These are phyloP conservation scores for Bipolaris bicolor DNA, from an alignment of 2,329 filamentous ascomycete genomes.

Conservation along the genomic window DNA sequence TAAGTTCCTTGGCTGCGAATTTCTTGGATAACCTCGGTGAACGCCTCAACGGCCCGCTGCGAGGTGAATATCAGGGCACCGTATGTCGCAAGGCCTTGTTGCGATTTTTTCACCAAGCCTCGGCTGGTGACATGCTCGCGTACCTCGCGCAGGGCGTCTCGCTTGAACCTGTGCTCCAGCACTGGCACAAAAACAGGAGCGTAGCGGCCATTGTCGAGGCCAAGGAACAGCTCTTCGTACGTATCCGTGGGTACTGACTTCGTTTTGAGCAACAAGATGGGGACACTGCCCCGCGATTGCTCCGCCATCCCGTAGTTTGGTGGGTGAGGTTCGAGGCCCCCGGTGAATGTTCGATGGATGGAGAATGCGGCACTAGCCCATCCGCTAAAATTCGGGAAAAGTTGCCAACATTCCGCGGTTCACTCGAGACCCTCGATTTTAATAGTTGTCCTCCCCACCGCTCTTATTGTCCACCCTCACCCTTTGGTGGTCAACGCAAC, in stretches of 20 bases:
- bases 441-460: constrained; percentile 28
- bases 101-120: constrained; percentile 42
- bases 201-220: constrained; percentile 57
- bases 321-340: constrained; percentile 14
- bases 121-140: constrained; percentile 57
- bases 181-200: constrained; percentile 76
- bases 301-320: constrained; percentile 32
- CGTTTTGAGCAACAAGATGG: constrained; percentile 78
- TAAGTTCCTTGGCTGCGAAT: constrained; percentile 49
- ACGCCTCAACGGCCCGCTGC: constrained; percentile 81
- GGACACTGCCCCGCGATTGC: constrained; percentile 43
- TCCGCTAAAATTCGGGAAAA: constrained; percentile 30
- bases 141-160: constrained; percentile 63
- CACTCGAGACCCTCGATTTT: constrained; percentile 31
- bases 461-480: constrained; percentile 8
- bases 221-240: constrained; percentile 72
- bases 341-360: constrained; percentile 6
- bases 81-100: constrained; percentile 54
- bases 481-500: constrained; percentile 12
- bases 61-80: constrained; percentile 85
- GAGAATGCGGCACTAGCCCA: constrained; percentile 16
- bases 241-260: constrained; percentile 72
- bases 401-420: constrained; percentile 26
- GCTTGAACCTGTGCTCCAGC: constrained; percentile 71
- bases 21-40: constrained; percentile 66